These are phyloP conservation scores for Nothophoma quercina DNA, from an alignment of 2,329 filamentous ascomycete genomes.

Conservation along the genomic window DNA sequence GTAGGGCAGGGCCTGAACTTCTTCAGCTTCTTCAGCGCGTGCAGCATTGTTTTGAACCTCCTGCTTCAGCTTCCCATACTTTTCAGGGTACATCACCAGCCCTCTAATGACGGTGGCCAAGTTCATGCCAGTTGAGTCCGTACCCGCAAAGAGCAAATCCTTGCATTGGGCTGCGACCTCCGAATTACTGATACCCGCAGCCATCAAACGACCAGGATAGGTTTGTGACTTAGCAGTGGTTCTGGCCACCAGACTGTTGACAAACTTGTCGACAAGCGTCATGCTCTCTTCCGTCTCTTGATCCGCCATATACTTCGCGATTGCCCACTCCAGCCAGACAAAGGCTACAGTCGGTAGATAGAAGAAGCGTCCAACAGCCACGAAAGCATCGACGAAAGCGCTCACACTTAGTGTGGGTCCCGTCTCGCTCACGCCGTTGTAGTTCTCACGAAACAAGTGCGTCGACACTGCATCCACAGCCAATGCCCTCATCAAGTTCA, in stretches of 20 bases:
- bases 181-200: slow-evolving; percentile 51
- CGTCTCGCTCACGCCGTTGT: slow-evolving; percentile 56
- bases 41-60: slow-evolving; percentile 29
- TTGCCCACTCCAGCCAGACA: slow-evolving; percentile 48
- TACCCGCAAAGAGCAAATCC: slow-evolving; percentile 53
- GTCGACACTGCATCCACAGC: slow-evolving; percentile 63
- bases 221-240: slow-evolving; percentile 47
- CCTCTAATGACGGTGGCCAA: slow-evolving; percentile 33
- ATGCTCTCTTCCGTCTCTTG: slow-evolving; percentile 46
- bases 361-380: slow-evolving; percentile 63
- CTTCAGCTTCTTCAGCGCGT: slow-evolving; percentile 18
- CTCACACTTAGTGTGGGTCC: slow-evolving; percentile 48
- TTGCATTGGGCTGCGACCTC: slow-evolving; percentile 62
- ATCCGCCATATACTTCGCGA: slow-evolving; percentile 47
- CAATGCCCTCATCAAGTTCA: slow-evolving; percentile 59
- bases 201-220: slow-evolving; percentile 59
- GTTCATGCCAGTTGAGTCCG: slow-evolving; percentile 41
- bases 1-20: slow-evolving; percentile 50
- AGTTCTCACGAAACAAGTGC: slow-evolving; percentile 62
- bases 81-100: slow-evolving; percentile 27
- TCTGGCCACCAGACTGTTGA: slow-evolving; percentile 49
- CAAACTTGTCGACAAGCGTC: slow-evolving; percentile 55
- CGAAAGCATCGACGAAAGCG: slow-evolving; percentile 63
- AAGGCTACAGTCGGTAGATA: slow-evolving; percentile 58
- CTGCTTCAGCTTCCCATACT: slow-evolving; percentile 28